Base-by-base conservation (phyloP, 2,329 filamentous ascomycete species). In the Didymellaceae sp. region DNA sequence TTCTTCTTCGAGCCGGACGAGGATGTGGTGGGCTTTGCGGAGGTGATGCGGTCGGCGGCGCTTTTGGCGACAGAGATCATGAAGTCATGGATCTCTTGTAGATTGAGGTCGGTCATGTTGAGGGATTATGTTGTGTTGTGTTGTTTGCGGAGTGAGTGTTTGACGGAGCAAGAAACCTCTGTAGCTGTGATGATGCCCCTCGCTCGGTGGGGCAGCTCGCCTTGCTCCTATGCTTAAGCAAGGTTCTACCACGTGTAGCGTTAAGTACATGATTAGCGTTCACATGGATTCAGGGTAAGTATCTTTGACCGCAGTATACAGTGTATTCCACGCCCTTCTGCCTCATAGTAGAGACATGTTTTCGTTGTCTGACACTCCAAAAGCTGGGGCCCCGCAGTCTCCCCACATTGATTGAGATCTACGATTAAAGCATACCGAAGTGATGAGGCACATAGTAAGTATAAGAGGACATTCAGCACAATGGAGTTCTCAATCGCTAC, bases 31-130 rank as follows among this genome's bases (percentile, higher is more conserved):
- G 78, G 78, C 45, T 67, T 74, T 39, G 78, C 78, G 16, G 74
- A 65, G 17, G 72, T 73, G 55, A 80, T 79, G 64, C 76, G 77
- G 20, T 74, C 67, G 45, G 76, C 78, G 3, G 77, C 77, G 55
- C 75, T 65, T 54, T 75, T 67, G 44, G 78, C 78, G 25, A 80
- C 68, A 21, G 65, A 60, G 57, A 79, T 64, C 62, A 80, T 74
- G 60, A 77, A 76, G 65, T 80, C 77, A 41, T 78, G 76, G 57
- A 80, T 74, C 57, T 78, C 76, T 57, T 78, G 70, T 24, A 79
- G 73, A 38, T 80, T 67, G 54, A 71, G 59, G 58, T 68, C 64
- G 24, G 69, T 55, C 71, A 73, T 73, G 10, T 16, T 21, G 41
- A 16, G 33, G 14, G 33, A 45, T 18, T 20, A 31, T 6, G 13